Base-by-base conservation (phyloP, 2,329 filamentous ascomycete species). In the Stagonosporopsis chrysanthemi region DNA sequence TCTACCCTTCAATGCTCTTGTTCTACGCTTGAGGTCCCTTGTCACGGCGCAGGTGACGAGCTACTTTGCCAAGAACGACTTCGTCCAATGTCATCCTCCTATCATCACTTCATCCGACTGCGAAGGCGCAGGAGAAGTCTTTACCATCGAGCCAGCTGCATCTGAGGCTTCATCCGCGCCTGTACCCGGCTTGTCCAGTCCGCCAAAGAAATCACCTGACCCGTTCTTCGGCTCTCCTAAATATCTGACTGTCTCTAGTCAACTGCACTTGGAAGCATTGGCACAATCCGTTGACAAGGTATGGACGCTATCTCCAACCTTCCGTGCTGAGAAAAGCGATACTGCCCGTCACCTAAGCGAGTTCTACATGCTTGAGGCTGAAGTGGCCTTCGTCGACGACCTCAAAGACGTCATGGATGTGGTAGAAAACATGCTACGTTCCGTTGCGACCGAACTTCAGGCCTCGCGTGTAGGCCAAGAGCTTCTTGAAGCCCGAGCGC, bases 291-390 rank as follows among this genome's bases (percentile, higher is more conserved):
- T 97, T 28, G 91, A 91, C 36, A 91, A 90, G 67, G 95, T 98
- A 7, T 99, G 95, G 93, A 90, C 93, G 1, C 79, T 99, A 11
- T 95, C 93, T 4, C 95, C 95, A 2, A 96, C 92, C 0, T 99
- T 99, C 73, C 87, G 95, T 35, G 95, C 95, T 4, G 95, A 75
- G 39, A 75, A 75, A 61, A 97, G 92, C 77, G 93, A 98, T 71
- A 98, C 95, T 0, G 88, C 92, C 6, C 88, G 95, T 26, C 95
- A 99, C 77, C 82, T 99, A 60, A 97, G 92, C 79, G 95, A 99
- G 73, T 98, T 99, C 71, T 98, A 98, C 79, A 98, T 99, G 95
- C 85, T 99, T 2, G 95, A 99, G 77, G 93, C 89, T 15, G 95
- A 99, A 76, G 81, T 93, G 73, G 89, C 87, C 69, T 97, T 97